Base-by-base conservation (phyloP, 495 filamentous ascomycete genomes). In the Diplogelasinospora grovesii region DNA sequence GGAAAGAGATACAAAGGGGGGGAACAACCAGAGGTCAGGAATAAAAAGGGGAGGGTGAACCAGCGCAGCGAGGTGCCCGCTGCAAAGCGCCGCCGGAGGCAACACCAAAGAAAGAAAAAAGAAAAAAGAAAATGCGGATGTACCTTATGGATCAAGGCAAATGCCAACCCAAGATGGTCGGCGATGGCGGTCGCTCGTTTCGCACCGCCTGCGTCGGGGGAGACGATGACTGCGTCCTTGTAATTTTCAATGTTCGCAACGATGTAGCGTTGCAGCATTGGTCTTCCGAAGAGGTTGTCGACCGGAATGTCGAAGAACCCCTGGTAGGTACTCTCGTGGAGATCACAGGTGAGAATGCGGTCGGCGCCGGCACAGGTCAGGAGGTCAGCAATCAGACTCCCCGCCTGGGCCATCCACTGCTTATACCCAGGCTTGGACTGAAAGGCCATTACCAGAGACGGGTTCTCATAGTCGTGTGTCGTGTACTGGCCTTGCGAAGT, bases 231-330 rank as follows among this genome's bases (percentile, higher is more conserved):
- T 45, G 86, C 85, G 44, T 92, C 77, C 62, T 83, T 83, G 61
- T 80, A 86, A 53, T 88, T 84, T 42, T 87, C 83, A 45, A 96
- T 94, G 45, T 83, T 77, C 47, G 83, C 78, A 61, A 85, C 78
- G 50, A 98, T 95, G 66, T 95, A 97, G 37, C 81, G 81, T 62
- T 90, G 85, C 36, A 97, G 71, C 29, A 95, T 71, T 34, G 89
- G 85, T 39, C 89, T 73, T 15, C 85, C 89, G 60, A 95, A 96
- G 10, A 98, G 71, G 55, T 98, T 97, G 59, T 97, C 93, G 39
- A 96, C 92, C 1, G 89, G 90, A 39, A 97, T 94, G 59, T 96
- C 89, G 50, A 98, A 97, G 71, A 93, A 98, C 21, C 92, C 92
- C 59, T 98, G 92, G 59, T 60, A 60, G 22, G 54, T 41, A 9